Percentiles rank a stretch among this genome's conserved stretches.
These are phyloP conservation scores for Moricandia arvensis DNA, from an alignment of 345 rosid genomes.

Conservation along the genomic window DNA sequence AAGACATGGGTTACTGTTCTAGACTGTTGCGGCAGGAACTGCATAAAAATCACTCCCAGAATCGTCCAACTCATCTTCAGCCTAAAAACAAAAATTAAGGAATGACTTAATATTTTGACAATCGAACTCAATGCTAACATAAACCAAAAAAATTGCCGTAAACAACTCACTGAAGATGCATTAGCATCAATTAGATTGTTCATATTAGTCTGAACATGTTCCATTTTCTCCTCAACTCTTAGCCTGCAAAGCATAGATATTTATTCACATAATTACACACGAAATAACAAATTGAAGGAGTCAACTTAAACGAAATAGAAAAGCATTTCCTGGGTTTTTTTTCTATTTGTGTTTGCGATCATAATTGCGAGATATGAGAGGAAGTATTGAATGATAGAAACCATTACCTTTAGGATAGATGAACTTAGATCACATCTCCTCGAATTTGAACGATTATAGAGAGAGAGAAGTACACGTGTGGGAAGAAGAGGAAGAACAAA, in stretches of 20 bases:
- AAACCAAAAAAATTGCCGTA: conserved; percentile 31
- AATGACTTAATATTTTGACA: neutral
- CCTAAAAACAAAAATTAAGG: conserved; percentile 36
- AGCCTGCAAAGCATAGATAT: conserved; percentile 51
- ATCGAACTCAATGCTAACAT: neutral
- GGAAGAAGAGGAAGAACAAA: too few relatives aligned
- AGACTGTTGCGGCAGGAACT: conserved; percentile 53
- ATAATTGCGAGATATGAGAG: too few relatives aligned
- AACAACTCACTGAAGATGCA: conserved; percentile 56
- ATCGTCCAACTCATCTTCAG: conserved; percentile 92
- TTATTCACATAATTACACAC: neutral
- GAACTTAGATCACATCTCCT: too few relatives aligned
- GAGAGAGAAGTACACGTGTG: too few relatives aligned
- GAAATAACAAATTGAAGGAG: too few relatives aligned
- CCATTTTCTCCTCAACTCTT: conserved; percentile 50
- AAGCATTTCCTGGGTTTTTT: too few relatives aligned
- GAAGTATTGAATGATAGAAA: too few relatives aligned
- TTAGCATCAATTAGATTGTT: conserved; percentile 46
- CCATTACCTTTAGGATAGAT: too few relatives aligned
- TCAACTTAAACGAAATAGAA: too few relatives aligned
- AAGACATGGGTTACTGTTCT: conserved; percentile 37
- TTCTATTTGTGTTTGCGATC: too few relatives aligned
- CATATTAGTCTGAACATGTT: conserved; percentile 46
- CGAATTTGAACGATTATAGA: too few relatives aligned
- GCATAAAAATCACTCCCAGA: conserved; percentile 92